These are phyloP conservation scores for Candida smagusa DNA, from an alignment of 1,139 yeast genomes.

Conservation along the genomic window DNA sequence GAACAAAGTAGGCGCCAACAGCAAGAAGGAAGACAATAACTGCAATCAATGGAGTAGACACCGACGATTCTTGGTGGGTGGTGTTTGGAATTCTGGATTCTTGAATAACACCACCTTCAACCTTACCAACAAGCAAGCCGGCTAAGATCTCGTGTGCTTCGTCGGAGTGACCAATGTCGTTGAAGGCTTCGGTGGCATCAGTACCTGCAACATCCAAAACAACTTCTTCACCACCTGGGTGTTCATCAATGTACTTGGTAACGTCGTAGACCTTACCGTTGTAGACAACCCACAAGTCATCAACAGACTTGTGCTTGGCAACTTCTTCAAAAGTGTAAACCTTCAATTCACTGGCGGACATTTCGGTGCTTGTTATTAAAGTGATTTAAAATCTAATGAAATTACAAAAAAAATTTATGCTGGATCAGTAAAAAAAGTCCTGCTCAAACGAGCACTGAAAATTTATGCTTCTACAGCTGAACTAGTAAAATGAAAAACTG, in stretches of 20 bases:
- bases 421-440: no score
- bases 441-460: no score
- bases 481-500: no score
- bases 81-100: conserved; percentile 22
- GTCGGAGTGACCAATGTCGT: conserved; percentile 96
- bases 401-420: no score
- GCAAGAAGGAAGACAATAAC: conserved; percentile 13
- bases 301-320: conserved; percentile 69
- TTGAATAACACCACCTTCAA: conserved; percentile 42
- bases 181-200: conserved; percentile 93
- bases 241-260: conserved; percentile 84
- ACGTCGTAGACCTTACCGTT: conserved; percentile 90
- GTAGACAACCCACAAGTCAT: conserved; percentile 87
- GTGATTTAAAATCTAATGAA: no score
- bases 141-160: conserved; percentile 81
- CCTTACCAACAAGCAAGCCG: conserved; percentile 64
- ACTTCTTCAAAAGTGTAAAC: conserved; percentile 58
- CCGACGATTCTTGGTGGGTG: conserved; percentile 23
- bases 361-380: background rate
- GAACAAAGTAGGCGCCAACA: conserved; percentile 15
- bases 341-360: conserved; percentile 21
- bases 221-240: conserved; percentile 99
- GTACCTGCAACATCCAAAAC: conserved; percentile 85
- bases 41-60: conserved; percentile 27
- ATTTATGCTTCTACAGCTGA: no score